phyloP scores from a whole-genome alignment of 2,329 filamentous ascomycete species.

The Gaeumannomyces tritici region DNA sequence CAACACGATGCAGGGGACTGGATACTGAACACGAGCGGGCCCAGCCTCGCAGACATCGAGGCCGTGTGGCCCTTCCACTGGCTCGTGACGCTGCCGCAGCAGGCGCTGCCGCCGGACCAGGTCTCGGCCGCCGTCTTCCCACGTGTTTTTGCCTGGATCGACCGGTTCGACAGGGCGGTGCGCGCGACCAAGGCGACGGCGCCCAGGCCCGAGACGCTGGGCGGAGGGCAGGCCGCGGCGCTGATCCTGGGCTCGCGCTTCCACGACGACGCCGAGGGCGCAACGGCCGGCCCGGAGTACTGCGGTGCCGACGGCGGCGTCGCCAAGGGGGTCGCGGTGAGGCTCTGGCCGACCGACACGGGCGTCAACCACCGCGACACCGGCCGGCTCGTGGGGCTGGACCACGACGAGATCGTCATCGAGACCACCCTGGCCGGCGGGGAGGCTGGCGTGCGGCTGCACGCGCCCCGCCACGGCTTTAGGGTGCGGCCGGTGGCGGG shows the following conservation, averaged over 20 bases:
- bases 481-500: conserved; percentile 26
- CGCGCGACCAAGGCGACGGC: conserved; percentile 26
- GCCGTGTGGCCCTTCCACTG: conserved; percentile 60
- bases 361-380: conserved; percentile 48
- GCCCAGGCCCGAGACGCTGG: conserved; percentile 29
- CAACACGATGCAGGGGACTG: conserved; percentile 28
- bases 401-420: conserved; percentile 46
- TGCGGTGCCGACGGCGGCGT: conserved; percentile 34
- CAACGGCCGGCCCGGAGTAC: conserved; percentile 42
- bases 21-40: conserved; percentile 42
- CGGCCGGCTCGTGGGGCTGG: conserved; percentile 44
- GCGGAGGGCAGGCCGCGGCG: conserved; percentile 43
- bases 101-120: conserved; percentile 38
- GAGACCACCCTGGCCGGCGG: conserved; percentile 31
- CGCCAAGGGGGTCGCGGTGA: conserved; percentile 41
- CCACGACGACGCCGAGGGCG: conserved; percentile 25
- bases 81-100: conserved; percentile 44
- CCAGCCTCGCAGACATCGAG: conserved; percentile 59
- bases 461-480: conserved; percentile 54
- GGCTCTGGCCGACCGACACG: conserved; percentile 53
- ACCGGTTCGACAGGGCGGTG: conserved; percentile 45
- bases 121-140: conserved; percentile 47
- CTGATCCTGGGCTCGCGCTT: conserved; percentile 34
- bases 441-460: conserved; percentile 38
- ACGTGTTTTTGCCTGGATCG: conserved; percentile 52